A percentile compares a stretch with the other conserved stretches of the same genome.
phyloP scores from a whole-genome alignment of 352 stramenopile species.

The Peronospora tabacina region DNA sequence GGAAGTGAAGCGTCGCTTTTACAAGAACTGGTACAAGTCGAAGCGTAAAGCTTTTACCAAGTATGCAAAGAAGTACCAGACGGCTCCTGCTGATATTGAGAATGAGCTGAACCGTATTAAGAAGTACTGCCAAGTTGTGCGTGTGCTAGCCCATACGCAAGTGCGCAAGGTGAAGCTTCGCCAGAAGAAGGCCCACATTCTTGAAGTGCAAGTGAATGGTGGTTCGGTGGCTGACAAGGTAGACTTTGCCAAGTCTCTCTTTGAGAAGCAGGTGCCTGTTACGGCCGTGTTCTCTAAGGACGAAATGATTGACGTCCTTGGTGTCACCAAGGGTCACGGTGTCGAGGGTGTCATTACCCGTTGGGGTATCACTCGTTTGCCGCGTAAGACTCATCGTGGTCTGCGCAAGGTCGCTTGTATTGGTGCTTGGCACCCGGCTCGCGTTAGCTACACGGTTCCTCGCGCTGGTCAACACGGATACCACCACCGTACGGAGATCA shows the following conservation, averaged over 20 bases:
- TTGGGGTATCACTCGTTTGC: conserved; percentile 99
- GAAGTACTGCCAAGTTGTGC: conserved; percentile 99
- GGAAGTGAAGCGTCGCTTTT: conserved; percentile 98
- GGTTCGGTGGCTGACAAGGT: conserved; percentile 97
- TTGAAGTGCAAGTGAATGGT: conserved; percentile 99
- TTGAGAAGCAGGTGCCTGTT: conserved; percentile 98
- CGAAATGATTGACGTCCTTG: conserved; percentile 98
- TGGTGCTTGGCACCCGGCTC: conserved; percentile 99
- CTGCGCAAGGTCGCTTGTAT: conserved; percentile 99
- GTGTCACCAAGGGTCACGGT: conserved; percentile 98
- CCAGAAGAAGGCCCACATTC: conserved; percentile 99
- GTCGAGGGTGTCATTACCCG: conserved; percentile 98
- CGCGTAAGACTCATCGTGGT: conserved; percentile 99
- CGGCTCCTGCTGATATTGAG: conserved; percentile 88
- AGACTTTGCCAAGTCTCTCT: conserved; percentile 97
- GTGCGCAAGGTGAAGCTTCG: conserved; percentile 98
- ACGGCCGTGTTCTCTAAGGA: conserved; percentile 93
- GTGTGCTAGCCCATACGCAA: conserved; percentile 99
- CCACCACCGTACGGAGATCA: conserved; percentile 99
- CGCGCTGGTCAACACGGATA: conserved; percentile 99
- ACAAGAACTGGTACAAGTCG: conserved; percentile 99
- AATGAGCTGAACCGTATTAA: conserved; percentile 99
- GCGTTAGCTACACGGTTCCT: conserved; percentile 96
- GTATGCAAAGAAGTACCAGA: conserved; percentile 99
- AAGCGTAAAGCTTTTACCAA: conserved; percentile 99